Base-by-base conservation (phyloP, 345 rosid genomes). In the Syzygium jambos region DNA sequence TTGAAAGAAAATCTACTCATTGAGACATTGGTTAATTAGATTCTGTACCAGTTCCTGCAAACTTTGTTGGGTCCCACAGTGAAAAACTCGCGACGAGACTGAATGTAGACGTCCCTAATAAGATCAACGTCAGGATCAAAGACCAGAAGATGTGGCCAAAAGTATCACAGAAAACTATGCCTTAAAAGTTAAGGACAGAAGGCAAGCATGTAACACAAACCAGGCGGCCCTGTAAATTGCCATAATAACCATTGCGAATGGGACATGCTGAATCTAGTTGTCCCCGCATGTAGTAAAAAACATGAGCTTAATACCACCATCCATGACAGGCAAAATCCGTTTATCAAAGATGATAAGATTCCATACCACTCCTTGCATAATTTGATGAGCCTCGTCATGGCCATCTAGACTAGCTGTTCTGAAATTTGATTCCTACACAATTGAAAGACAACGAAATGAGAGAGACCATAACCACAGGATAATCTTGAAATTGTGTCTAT, bases 91-190 rank as follows among this genome's bases (percentile, higher is more conserved):
- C 52, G 91, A 90, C 56, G 92, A 84, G 83, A 90, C 12, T 63
- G 92, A 87, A 87, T 92, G 91, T 80, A 90, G 15, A 87, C 87
- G 95, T 88, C 91, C 94, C 95, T 93, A 88, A 77, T 91, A 29
- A 87, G 82, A 73, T 73, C 8, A 3, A 73, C 27, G 82, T 73
- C 27, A 19, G 78, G 56, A 87, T 61, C 52, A 84, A 86, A 87
- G 57, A 87, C 87, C 85, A 82, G 51, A 68, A 34, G 23, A 68
- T 34, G 30, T 68, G 80, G 14, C 25, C 46, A 68, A 68, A 65
- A 16, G 46, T 43, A 68, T 30, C 12, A 17, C 2, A 16, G 49
- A 63, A 25, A 65, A 22, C 59, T 30, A n/a, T 63, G 29, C 63
- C 38, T 57, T 38, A 29, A 52, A 22, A 29, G 41, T 59, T 68